These are phyloP conservation scores for Pseudevernia furfuracea DNA, from an alignment of 495 filamentous ascomycete genomes.

Conservation along the genomic window DNA sequence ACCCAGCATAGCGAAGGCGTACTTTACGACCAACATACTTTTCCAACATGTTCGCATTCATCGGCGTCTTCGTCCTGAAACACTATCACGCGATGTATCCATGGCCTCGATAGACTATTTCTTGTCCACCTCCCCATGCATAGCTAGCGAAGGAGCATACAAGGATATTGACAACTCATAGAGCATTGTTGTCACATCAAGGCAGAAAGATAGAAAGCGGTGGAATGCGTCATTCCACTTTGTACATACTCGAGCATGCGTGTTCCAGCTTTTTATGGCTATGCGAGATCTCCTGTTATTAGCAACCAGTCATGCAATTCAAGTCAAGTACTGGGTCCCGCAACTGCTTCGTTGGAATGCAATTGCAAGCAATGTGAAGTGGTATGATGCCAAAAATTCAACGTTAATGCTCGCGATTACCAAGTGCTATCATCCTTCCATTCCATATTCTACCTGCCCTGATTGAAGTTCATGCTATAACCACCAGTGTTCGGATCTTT, in stretches of 20 bases:
- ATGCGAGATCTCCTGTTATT: background rate
- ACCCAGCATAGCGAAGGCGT: background rate
- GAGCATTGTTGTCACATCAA: background rate
- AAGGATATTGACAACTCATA: constrained; percentile 1
- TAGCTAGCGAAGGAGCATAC: background rate
- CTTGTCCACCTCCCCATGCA: constrained; percentile 1
- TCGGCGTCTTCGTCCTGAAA: background rate
- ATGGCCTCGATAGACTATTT: background rate
- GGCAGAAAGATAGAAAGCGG: background rate
- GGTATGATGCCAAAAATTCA: background rate
- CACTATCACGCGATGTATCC: constrained; percentile 1
- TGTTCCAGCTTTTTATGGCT: background rate
- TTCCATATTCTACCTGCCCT: constrained; percentile 25
- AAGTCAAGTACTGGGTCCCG: background rate
- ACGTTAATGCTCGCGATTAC: background rate
- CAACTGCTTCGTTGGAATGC: too few relatives aligned
- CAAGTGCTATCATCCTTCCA: background rate
- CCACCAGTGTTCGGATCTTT: constrained; percentile 85
- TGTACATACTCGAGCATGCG: background rate
- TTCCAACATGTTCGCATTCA: background rate
- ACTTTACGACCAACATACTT: background rate
- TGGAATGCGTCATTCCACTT: background rate
- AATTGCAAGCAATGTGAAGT: background rate
- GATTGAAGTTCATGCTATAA: constrained; percentile 83
- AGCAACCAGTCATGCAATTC: background rate